phyloP scores from a whole-genome alignment of 306 rosid genomes.

The Ormosia emarginata region DNA sequence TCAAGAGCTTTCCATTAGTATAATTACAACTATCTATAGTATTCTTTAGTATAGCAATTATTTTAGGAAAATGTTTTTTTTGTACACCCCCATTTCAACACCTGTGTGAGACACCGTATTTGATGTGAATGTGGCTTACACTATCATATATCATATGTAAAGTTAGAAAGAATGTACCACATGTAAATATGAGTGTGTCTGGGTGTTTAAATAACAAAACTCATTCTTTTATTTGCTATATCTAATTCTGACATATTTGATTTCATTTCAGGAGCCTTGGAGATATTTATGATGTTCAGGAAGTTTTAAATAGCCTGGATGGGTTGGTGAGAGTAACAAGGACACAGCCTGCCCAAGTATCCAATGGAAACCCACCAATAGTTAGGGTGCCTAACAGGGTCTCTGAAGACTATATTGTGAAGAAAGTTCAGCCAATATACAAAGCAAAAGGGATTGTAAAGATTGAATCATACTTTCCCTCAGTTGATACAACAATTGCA shows the following conservation, averaged over 20 bases:
- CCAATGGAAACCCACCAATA: conserved; percentile 6
- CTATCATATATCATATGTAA: too few relatives aligned
- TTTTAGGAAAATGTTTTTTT: too few relatives aligned
- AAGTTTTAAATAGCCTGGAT: conserved; percentile 9
- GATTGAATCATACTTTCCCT: conserved; percentile 40
- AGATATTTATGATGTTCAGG: conserved; percentile 37
- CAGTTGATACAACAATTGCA: conserved; percentile 12
- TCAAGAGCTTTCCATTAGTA: not conserved
- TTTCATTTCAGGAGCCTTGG: conserved; percentile 32
- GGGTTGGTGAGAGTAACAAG: conserved; percentile 34
- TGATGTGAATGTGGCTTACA: too few relatives aligned
- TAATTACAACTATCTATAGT: not conserved
- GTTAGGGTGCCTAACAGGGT: conserved; percentile 35
- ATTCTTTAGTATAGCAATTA: not conserved
- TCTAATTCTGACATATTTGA: not conserved
- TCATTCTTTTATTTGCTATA: not conserved
- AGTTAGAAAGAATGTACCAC: too few relatives aligned
- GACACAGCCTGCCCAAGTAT: conserved; percentile 9
- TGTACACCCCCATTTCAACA: too few relatives aligned
- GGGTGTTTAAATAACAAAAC: too few relatives aligned
- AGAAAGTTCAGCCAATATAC: conserved; percentile 30
- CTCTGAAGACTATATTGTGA: conserved; percentile 23
- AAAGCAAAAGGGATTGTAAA: conserved; percentile 26
- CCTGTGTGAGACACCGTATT: too few relatives aligned
- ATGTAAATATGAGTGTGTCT: too few relatives aligned